phyloP scores from a whole-genome alignment of 805 yeast genomes.

The Wickerhamiella australiensis region DNA sequence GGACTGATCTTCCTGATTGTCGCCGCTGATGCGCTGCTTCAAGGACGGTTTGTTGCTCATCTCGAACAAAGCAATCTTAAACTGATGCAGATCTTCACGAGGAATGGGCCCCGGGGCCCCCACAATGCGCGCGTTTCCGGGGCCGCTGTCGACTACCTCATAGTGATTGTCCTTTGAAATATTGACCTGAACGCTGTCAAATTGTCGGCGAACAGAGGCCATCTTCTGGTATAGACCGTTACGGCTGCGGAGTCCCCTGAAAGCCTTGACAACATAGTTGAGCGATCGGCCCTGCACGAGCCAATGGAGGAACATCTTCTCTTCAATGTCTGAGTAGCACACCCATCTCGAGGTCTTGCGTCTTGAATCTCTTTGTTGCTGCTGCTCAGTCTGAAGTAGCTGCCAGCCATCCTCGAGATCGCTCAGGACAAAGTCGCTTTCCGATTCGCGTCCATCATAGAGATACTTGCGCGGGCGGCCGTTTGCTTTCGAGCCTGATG shows the following conservation, averaged over 20 bases:
- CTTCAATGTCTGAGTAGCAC: not conserved
- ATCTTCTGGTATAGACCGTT: conserved; percentile 8
- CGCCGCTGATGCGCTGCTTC: conserved; percentile 6
- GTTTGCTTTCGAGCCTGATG: not conserved
- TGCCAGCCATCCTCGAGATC: not conserved
- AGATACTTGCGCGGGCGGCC: conserved; percentile 5
- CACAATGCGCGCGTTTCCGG: no score
- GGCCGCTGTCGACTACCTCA: not conserved
- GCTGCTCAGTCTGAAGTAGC: not conserved
- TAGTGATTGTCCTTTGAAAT: not conserved
- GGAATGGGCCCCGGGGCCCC: conserved; percentile 3
- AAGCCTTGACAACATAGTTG: conserved; percentile 3
- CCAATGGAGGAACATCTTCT: conserved; percentile 7
- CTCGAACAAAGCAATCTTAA: not conserved
- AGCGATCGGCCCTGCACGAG: conserved; percentile 7
- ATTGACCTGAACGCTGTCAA: not conserved
- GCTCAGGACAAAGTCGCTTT: conserved; percentile 2
- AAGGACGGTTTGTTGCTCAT: not conserved
- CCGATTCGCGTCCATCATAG: not conserved
- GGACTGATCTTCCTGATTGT: not conserved
- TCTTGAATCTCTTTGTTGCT: not conserved
- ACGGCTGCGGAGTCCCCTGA: not conserved
- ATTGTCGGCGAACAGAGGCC: not conserved
- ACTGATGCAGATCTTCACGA: not conserved
- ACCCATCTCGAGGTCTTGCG: conserved; percentile 7